These are phyloP conservation scores for Daldinia eschscholtzii DNA, from an alignment of 2,329 filamentous ascomycete genomes.

Conservation along the genomic window DNA sequence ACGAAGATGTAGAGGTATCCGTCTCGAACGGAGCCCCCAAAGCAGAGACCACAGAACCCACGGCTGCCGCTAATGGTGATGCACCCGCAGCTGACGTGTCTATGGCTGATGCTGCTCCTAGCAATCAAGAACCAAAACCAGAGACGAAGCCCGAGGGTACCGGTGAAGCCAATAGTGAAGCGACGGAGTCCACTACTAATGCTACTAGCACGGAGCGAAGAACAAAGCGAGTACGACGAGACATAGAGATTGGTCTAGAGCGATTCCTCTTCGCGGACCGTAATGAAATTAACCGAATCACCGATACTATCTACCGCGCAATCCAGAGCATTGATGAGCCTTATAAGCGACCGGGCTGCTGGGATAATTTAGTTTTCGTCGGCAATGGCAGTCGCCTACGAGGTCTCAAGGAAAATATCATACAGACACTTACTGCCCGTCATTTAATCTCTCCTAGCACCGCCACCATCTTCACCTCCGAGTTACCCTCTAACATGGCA, in stretches of 20 bases:
- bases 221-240: conserved; percentile 70
- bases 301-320: conserved; percentile 84
- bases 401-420: conserved; percentile 90
- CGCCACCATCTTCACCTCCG: conserved; percentile 96
- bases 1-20: conserved; percentile 64
- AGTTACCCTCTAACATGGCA: conserved; percentile 92
- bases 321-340: conserved; percentile 87
- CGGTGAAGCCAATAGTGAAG: conserved; percentile 37
- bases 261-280: conserved; percentile 78
- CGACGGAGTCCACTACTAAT: conserved; percentile 50
- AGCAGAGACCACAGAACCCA: conserved; percentile 12
- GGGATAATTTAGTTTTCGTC: conserved; percentile 92
- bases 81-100: conserved; percentile 41
- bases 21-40: conserved; percentile 48
- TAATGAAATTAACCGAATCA: conserved; percentile 83
- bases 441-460: conserved; percentile 93
- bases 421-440: conserved; percentile 82
- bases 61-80: conserved; percentile 36
- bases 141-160: conserved; percentile 42
- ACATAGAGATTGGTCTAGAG: conserved; percentile 83
- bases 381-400: conserved; percentile 81
- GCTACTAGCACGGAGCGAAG: conserved; percentile 55
- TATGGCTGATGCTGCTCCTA: conserved; percentile 38
- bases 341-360: conserved; percentile 85
- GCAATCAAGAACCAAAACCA: conserved; percentile 40